phyloP scores from a whole-genome alignment of 805 yeast species.

The Candida parachauliodes region DNA sequence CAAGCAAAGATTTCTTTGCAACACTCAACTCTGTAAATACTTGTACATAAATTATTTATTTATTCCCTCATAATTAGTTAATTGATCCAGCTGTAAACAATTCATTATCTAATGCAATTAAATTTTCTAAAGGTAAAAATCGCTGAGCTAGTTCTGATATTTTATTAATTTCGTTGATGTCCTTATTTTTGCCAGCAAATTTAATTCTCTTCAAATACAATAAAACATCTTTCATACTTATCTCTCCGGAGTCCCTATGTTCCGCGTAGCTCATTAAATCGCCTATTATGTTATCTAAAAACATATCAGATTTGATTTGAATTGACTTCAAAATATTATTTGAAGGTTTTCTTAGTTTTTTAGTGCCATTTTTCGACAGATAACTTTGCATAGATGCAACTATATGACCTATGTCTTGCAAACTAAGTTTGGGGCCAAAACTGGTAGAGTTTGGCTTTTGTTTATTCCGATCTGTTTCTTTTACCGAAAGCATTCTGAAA shows the following conservation, averaged over 20 bases:
- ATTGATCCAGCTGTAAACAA: conserved; percentile 4
- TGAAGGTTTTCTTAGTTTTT: conserved; percentile 6
- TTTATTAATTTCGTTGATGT: conserved; percentile 9
- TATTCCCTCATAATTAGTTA: background rate
- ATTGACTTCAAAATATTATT: conserved; percentile 17
- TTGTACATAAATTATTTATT: conserved; percentile 11
- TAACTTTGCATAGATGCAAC: conserved; percentile 12
- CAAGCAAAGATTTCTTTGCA: conserved; percentile 15
- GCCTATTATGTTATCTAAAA: conserved; percentile 24
- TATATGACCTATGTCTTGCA: conserved; percentile 6
- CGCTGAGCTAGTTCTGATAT: conserved; percentile 31
- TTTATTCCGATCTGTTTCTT: background rate
- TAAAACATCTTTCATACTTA: conserved; percentile 34
- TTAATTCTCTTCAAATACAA: conserved; percentile 30
- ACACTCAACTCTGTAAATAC: conserved; percentile 9
- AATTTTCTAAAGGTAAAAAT: conserved; percentile 33
- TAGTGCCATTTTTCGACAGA: background rate
- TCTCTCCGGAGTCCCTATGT: conserved; percentile 24
- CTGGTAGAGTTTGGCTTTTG: background rate
- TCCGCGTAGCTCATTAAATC: conserved; percentile 35
- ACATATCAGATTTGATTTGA: conserved; percentile 27
- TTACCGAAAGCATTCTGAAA: background rate
- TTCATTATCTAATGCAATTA: conserved; percentile 21
- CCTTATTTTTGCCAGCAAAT: conserved; percentile 12
- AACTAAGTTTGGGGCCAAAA: background rate